Evolutionary conservation across 257 asterid species (phyloP).

Genomic region (Solanum pennellii): DNA sequence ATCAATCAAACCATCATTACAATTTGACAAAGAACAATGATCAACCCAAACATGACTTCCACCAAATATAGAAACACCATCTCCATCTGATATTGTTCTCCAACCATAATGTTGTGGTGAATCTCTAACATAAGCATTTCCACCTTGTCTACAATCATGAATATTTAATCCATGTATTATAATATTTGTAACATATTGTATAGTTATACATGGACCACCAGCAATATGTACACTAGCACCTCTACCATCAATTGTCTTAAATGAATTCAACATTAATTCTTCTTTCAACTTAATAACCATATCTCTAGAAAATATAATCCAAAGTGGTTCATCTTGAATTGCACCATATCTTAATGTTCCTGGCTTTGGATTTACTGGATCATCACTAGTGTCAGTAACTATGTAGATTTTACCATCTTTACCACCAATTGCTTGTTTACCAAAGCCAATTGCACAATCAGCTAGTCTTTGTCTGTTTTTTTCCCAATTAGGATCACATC

Average conservation of each 20-base stretch:
- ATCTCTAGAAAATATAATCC: conserved; percentile 64
- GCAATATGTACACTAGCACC: conserved; percentile 80
- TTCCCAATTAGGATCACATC: conserved; percentile 83
- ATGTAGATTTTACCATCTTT: conserved; percentile 59
- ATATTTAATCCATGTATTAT: conserved; percentile 74
- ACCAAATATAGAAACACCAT: conserved; percentile 71
- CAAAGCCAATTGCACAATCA: conserved; percentile 87
- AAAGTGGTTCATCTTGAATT: conserved; percentile 64
- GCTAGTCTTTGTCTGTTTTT: conserved; percentile 55
- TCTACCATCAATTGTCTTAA: conserved; percentile 82
- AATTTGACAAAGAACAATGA: conserved; percentile 70
- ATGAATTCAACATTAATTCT: conserved; percentile 76
- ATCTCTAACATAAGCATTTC: conserved; percentile 77
- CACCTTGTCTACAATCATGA: conserved; percentile 77
- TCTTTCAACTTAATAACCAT: conserved; percentile 69
- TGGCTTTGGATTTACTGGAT: conserved; percentile 60
- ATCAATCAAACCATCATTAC: conserved; percentile 61
- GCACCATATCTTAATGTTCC: conserved; percentile 70
- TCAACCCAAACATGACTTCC: conserved; percentile 88
- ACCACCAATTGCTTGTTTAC: conserved; percentile 74
- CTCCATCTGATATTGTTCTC: conserved; percentile 71
- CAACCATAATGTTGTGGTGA: conserved; percentile 77
- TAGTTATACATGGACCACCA: conserved; percentile 75
- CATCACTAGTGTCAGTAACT: conserved; percentile 57
- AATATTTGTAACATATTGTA: conserved; percentile 60